phyloP scores from a whole-genome alignment of 306 rosid species.

The Senna tora region DNA sequence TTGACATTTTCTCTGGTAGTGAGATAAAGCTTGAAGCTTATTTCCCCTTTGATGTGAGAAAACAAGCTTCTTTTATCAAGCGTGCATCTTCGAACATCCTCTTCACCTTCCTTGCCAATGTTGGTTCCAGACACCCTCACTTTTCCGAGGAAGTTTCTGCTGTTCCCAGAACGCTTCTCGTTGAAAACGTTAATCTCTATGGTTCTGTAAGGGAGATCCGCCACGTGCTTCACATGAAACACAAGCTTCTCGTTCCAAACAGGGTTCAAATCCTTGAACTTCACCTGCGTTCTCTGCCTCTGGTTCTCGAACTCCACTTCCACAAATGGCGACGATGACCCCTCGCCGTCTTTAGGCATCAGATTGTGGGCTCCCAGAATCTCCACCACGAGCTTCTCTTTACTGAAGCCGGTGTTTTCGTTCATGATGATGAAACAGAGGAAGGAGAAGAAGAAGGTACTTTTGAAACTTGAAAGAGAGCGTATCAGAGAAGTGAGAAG shows the following conservation, averaged over 20 bases:
- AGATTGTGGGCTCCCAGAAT: slow-evolving; percentile 65
- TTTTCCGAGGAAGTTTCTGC: slow-evolving; percentile 62
- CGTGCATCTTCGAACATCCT: slow-evolving; percentile 43
- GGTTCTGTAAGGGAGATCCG: slow-evolving; percentile 64
- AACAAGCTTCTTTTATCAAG: slow-evolving; percentile 66
- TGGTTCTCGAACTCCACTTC: slow-evolving; percentile 65
- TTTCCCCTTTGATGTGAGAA: slow-evolving; percentile 67
- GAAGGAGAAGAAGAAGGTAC: not conserved
- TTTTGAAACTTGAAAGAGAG: not conserved
- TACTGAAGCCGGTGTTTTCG: slow-evolving; percentile 24
- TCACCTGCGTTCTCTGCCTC: slow-evolving; percentile 59
- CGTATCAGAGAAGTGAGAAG: not conserved
- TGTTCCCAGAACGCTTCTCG: slow-evolving; percentile 53
- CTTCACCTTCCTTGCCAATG: slow-evolving; percentile 54
- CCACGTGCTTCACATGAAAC: slow-evolving; percentile 48
- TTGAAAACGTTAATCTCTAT: slow-evolving; percentile 61
- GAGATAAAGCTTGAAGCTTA: slow-evolving; percentile 59
- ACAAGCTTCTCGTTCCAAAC: slow-evolving; percentile 67
- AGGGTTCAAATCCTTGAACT: slow-evolving; percentile 60
- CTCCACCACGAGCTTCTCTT: slow-evolving; percentile 61
- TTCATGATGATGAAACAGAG: slow-evolving; percentile 41
- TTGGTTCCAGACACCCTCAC: slow-evolving; percentile 62
- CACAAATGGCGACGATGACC: slow-evolving; percentile 62
- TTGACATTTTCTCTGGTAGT: slow-evolving; percentile 40
- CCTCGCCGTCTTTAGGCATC: slow-evolving; percentile 73